Evolutionary conservation across 2,329 filamentous ascomycete species (phyloP), one percentile per base, ranked within the genome.

Genomic region (Phaeoacremonium minimum): DNA sequence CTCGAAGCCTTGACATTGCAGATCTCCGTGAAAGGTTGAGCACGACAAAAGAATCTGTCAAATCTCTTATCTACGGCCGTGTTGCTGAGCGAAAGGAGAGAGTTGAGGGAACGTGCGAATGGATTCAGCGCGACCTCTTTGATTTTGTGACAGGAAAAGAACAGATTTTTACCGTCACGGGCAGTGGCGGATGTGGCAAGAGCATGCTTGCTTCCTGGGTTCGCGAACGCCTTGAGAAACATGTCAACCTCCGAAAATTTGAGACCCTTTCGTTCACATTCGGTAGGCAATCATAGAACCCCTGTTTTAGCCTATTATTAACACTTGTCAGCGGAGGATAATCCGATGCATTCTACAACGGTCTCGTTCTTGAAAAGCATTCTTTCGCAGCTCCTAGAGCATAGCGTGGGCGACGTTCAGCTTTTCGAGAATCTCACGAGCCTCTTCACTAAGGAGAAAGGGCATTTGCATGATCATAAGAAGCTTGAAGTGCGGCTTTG

Each of bases 161-260:
- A 4, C 57, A 58, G 31, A 40, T 61, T 1, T 43, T 66, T 13
- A 56, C 52, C 8, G 46, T 66, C 18, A 61, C 55, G 5, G 61
- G 60, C 2, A 49, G 45, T 8, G 43, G 52, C 2, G 60, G 61
- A 1, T 51, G 52, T 4, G 61, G 61, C 5, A 64, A 64, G 50
- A 61, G 55, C 22, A 51, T 60, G 12, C 53, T 64, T n/a, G 55
- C 60, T 4, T 53, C 56, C 11, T 66, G 62, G 62, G 56, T 64
- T 22, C 52, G 60, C 19, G 61, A 66, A 37, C 51, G 61, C 9
- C 53, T 66, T 12, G 56, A 63, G 14, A 53, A 59, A 7, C 61
- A 62, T 3, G 44, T 64, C 4, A 49, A 60, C 32, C 51, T 57
- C 42, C 48, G 44, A 9, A 57, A 56, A 4, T 61, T 62, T 29